Conservation (phyloP, 1,284 basidiomycete genomes). For the Pseudozyma tsukubaensis region DNA sequence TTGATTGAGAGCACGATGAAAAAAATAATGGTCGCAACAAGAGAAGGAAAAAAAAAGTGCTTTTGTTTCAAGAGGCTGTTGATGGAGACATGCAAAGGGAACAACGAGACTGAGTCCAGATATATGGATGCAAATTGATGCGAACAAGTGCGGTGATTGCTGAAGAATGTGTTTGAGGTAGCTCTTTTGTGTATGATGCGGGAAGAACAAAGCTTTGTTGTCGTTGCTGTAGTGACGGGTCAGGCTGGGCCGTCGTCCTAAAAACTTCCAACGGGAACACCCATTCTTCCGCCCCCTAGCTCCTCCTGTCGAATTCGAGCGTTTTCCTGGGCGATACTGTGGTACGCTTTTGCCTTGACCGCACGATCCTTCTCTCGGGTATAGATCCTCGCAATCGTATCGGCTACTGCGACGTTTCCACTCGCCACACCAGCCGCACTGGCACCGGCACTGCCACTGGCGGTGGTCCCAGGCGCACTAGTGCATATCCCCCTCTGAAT, state of each 20-base stretch:
- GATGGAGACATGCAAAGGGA: too few species aligned
- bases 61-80: too few species aligned
- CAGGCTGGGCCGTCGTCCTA: background rate
- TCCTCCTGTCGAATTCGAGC: conserved; percentile 52
- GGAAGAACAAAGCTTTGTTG: too few species aligned
- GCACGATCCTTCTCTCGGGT: conserved; percentile 49
- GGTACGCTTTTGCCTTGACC: conserved; percentile 46
- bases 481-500: conserved; percentile 56
- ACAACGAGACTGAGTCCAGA: too few species aligned
- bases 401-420: conserved; percentile 30
- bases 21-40: too few species aligned
- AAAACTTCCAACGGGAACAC: conserved; percentile 24
- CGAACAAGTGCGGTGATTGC: too few species aligned
- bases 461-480: conserved; percentile 2
- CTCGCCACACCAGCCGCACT: background rate
- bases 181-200: too few species aligned
- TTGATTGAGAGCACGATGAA: too few species aligned
- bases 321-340: conserved; percentile 44
- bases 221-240: background rate
- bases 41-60: too few species aligned
- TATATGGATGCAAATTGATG: too few species aligned
- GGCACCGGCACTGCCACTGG: background rate
- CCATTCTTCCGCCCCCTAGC: conserved; percentile 55
- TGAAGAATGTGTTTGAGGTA: too few species aligned
- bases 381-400: conserved; percentile 51